A percentile compares a stretch with the other conserved stretches of the same genome.
Conservation (phyloP, 805 yeast species). For the Cyberlindnera galapagoensis region DNA sequence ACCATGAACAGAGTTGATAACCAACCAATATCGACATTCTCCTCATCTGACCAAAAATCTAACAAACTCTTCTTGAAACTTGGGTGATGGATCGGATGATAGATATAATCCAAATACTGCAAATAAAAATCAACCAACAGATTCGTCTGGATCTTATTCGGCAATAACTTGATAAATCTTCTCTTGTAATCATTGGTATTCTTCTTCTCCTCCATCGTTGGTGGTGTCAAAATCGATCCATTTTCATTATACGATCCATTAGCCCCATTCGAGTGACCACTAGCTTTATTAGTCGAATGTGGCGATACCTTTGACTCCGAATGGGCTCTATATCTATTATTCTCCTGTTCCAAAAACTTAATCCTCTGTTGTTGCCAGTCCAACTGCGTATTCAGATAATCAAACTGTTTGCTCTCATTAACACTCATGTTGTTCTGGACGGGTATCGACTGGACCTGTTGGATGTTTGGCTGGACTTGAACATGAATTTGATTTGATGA, state of each 20-base stretch:
- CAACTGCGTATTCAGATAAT: conserved; percentile 1
- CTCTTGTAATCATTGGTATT: conserved; percentile 9
- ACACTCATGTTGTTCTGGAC: neutral
- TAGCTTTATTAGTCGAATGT: no score
- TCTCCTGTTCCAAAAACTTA: neutral
- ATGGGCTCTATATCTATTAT: neutral
- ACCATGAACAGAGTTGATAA: conserved; percentile 20
- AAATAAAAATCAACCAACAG: conserved; percentile 23
- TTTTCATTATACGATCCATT: no score
- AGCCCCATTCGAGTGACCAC: no score
- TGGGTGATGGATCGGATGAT: conserved; percentile 27
- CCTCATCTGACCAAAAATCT: conserved; percentile 17
- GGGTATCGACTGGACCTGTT: no score
- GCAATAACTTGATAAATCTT: conserved; percentile 17
- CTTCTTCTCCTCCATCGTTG: neutral
- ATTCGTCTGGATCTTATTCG: conserved; percentile 21
- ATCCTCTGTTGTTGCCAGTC: conserved; percentile 1
- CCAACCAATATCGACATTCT: conserved; percentile 21
- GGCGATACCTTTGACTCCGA: no score
- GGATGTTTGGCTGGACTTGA: no score
- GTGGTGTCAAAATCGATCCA: conserved; percentile 1
- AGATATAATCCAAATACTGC: conserved; percentile 24
- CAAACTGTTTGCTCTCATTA: no score
- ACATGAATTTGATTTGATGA: no score
- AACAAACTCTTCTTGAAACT: conserved; percentile 16